phyloP scores from a whole-genome alignment of 208 protist genomes.

The Trichomonas tenax region DNA sequence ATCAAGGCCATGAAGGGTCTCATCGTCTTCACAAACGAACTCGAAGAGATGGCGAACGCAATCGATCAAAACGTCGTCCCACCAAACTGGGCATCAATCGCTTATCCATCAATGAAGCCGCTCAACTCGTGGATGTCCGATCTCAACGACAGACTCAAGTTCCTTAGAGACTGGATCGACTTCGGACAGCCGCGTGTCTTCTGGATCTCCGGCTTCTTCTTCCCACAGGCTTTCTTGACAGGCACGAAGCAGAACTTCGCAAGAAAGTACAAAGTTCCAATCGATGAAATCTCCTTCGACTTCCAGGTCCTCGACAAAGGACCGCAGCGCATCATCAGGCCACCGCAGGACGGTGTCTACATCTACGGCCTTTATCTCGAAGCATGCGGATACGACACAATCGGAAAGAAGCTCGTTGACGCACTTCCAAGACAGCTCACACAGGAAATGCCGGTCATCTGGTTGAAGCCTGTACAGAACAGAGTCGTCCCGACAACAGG shows the following conservation, averaged over 20 bases:
- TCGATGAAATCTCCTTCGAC: conserved; percentile 41
- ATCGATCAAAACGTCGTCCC: conserved; percentile 86
- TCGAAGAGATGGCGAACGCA: conserved; percentile 72
- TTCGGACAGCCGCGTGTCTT: conserved; percentile 39
- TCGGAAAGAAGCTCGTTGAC: conserved; percentile 25
- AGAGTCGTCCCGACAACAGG: background rate
- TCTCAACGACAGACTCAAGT: conserved; percentile 41
- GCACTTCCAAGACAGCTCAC: conserved; percentile 33
- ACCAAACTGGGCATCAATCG: conserved; percentile 58
- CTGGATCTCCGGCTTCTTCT: conserved; percentile 76
- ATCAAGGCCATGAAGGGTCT: conserved; percentile 79
- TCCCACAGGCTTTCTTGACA: conserved; percentile 71
- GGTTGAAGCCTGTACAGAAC: conserved; percentile 32
- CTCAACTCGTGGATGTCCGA: conserved; percentile 56
- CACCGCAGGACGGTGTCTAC: conserved; percentile 39
- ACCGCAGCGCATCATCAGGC: background rate
- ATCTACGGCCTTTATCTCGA: conserved; percentile 45
- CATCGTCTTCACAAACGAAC: conserved; percentile 82
- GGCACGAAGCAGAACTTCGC: conserved; percentile 43
- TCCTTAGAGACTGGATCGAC: conserved; percentile 47
- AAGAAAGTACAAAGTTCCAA: conserved; percentile 36
- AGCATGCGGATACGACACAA: conserved; percentile 30
- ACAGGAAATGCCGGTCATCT: conserved; percentile 45
- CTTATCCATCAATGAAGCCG: conserved; percentile 86
- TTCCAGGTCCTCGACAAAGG: conserved; percentile 32